Evolutionary conservation across 441 rosid species (phyloP), one percentile per base, ranked within the genome.

Genomic region (Gossypium schwendimanii): DNA sequence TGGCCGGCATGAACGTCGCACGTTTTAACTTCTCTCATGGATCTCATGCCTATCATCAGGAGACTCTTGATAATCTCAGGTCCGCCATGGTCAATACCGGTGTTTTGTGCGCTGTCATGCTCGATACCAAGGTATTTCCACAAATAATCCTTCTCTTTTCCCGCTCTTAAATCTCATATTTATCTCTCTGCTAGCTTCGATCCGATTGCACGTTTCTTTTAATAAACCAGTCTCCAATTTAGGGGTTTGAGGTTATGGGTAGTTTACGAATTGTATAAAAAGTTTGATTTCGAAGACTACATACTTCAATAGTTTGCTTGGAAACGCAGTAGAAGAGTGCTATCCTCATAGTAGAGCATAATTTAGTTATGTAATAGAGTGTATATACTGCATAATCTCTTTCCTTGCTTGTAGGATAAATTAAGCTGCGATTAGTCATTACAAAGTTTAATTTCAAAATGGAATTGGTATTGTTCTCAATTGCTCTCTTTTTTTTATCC

Each of bases 11-110:
- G 97, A 91, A 91, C 88, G 96, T 91, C 6, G 97, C 98, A 69
- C 85, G 96, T 41, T 93, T 93, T 83, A 93, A 93, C 82, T 93
- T 93, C 79, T 93, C 98, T 3, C 98, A 93, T 69, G 97, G 98
- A 74, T 88, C 98, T 66, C 97, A 93, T 60, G 91, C 81, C 28
- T 94, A 91, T 55, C 98, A 91, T 65, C 93, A 86, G 60, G 96
- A 94, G 80, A 94, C 98, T 62, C 94, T 94, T 63, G 83, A 91
- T 70, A 94, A 94, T 77, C 98, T 94, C 81, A 85, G 74, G 67
- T 62, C 81, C 61, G 96, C 89, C 79, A 91, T 91, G 98, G 65
- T 76, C 65, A 94, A 86, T 68, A 91, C 98, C 73, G 92, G 91
- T 23, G 86, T 87, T 41, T 91, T 89, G 73, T 91, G 97, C 69